Conservation (phyloP, 345 rosid genomes). For the Nasturtium officinale region DNA sequence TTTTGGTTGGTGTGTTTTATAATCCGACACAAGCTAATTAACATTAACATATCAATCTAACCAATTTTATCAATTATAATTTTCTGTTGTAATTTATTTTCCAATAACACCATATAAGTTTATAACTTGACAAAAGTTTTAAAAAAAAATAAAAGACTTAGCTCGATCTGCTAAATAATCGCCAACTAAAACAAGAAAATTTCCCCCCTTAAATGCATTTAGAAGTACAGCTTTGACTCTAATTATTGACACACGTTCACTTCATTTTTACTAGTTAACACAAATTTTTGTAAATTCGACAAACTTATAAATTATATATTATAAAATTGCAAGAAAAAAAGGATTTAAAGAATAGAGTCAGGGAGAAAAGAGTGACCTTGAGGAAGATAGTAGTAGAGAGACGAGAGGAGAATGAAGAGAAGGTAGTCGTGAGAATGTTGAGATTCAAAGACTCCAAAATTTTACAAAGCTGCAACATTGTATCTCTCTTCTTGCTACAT, state of each 20-base stretch:
- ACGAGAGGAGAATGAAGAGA: conserved; percentile 66
- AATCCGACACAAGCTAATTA: neutral
- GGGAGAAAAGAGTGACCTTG: conserved; percentile 51
- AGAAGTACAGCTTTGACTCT: neutral
- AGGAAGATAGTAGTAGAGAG: conserved; percentile 78
- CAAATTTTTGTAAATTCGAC: neutral
- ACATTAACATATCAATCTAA: neutral
- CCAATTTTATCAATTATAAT: neutral
- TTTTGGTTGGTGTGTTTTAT: conserved; percentile 7
- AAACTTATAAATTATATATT: too few species aligned
- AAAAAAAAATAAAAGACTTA: neutral
- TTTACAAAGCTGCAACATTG: conserved; percentile 82
- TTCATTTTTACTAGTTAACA: neutral
- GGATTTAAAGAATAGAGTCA: neutral
- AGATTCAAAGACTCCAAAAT: conserved; percentile 83
- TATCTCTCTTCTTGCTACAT: conserved; percentile 74
- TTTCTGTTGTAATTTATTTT: neutral
- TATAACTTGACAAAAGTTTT: neutral
- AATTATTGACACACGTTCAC: neutral
- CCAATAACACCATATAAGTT: neutral
- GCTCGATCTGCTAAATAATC: neutral
- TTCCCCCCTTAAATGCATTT: neutral
- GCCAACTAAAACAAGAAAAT: neutral
- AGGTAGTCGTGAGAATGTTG: conserved; percentile 74
- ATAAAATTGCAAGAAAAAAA: too few species aligned